Evolutionary conservation across 2,329 filamentous ascomycete genomes (phyloP).

Genomic region (Eurotiales sp.): DNA sequence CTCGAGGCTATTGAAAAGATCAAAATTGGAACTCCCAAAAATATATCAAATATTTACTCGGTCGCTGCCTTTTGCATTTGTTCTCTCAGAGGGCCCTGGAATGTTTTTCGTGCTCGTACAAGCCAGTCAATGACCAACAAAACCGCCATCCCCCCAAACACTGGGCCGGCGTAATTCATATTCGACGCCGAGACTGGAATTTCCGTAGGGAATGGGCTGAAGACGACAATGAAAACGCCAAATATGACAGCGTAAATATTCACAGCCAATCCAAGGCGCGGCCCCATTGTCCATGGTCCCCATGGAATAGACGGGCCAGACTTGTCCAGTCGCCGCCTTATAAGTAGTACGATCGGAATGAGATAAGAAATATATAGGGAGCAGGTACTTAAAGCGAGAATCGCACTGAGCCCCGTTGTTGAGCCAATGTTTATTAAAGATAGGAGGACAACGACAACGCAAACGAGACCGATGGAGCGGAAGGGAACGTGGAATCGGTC

Average conservation of each 20-base stretch:
- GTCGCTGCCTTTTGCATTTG: constrained; percentile 5
- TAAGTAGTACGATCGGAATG: constrained; percentile 35
- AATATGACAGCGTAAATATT: constrained; percentile 36
- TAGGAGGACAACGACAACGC: constrained; percentile 30
- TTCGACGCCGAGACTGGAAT: constrained; percentile 32
- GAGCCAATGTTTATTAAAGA: constrained; percentile 39
- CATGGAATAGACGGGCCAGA: constrained; percentile 19
- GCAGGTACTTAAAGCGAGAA: constrained; percentile 37
- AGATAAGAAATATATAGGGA: constrained; percentile 39
- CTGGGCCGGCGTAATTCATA: constrained; percentile 38
- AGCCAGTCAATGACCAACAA: constrained; percentile 15
- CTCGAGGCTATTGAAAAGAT: not conserved
- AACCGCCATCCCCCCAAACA: constrained; percentile 25
- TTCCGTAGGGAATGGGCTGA: constrained; percentile 24
- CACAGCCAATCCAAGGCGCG: constrained; percentile 16
- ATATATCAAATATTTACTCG: not conserved
- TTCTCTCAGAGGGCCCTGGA: constrained; percentile 11
- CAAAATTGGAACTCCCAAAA: not conserved
- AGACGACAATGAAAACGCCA: constrained; percentile 28
- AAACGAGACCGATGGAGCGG: constrained; percentile 34
- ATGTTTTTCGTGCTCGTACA: constrained; percentile 8
- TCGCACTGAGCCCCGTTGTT: constrained; percentile 37
- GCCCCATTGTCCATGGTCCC: constrained; percentile 24
- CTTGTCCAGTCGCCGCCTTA: constrained; percentile 29
- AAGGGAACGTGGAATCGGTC: constrained; percentile 29